Conservation (phyloP, 2,329 filamentous ascomycete genomes). For the Neofusicoccum cordaticola region DNA sequence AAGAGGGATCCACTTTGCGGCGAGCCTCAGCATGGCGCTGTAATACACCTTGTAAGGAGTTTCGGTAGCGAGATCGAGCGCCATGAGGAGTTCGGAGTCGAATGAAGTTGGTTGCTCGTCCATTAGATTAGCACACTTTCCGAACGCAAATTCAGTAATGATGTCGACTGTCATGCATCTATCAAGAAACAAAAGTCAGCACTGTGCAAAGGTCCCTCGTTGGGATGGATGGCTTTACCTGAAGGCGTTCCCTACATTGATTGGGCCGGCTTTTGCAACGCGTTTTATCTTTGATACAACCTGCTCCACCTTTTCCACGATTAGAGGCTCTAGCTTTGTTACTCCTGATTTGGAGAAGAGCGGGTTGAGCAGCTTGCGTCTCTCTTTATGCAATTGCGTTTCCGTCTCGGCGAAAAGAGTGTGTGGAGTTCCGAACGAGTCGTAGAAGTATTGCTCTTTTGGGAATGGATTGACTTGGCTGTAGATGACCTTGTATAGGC, state of each 20-base stretch:
- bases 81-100: neutral
- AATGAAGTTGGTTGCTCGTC: slow-evolving; percentile 16
- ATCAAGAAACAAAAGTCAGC: neutral
- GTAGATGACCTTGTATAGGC: slow-evolving; percentile 20
- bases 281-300: slow-evolving; percentile 14
- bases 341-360: slow-evolving; percentile 18
- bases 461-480: neutral
- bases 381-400: slow-evolving; percentile 23
- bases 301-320: slow-evolving; percentile 4
- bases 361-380: slow-evolving; percentile 16
- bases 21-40: neutral
- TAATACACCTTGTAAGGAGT: neutral
- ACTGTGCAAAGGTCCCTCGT: no score
- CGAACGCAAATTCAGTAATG: slow-evolving; percentile 23
- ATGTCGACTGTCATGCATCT: slow-evolving; percentile 22
- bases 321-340: slow-evolving; percentile 11
- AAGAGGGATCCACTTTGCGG: neutral
- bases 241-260: slow-evolving; percentile 17
- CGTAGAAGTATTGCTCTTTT: slow-evolving; percentile 20
- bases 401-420: slow-evolving; percentile 1
- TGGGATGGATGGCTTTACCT: no score
- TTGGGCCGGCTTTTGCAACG: slow-evolving; percentile 14
- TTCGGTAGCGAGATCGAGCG: neutral
- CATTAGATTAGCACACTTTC: slow-evolving; percentile 20
- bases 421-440: neutral